phyloP scores from a whole-genome alignment of 2,329 filamentous ascomycete genomes.

The Aureobasidium pullulans region DNA sequence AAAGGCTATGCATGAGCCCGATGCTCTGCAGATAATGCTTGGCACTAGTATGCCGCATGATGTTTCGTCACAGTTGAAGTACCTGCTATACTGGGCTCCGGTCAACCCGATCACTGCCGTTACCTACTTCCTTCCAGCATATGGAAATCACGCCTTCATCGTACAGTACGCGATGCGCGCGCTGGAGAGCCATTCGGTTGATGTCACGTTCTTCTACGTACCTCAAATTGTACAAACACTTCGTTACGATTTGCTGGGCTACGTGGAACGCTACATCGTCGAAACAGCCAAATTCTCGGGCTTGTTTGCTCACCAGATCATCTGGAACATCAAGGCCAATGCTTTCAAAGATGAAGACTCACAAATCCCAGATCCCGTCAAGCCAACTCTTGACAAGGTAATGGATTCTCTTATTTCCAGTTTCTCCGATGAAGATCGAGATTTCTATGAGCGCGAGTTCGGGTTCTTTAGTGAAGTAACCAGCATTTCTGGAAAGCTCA shows the following conservation, averaged over 20 bases:
- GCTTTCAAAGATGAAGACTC: conserved; percentile 96
- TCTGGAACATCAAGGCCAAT: conserved; percentile 99
- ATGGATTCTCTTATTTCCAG: conserved; percentile 75
- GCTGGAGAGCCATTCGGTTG: conserved; percentile 87
- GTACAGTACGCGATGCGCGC: conserved; percentile 96
- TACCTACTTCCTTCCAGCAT: conserved; percentile 86
- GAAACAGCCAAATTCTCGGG: conserved; percentile 98
- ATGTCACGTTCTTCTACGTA: conserved; percentile 97
- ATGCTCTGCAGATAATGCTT: conserved; percentile 75
- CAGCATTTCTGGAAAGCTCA: conserved; percentile 87
- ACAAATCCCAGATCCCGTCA: conserved; percentile 81
- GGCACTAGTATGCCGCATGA: conserved; percentile 69
- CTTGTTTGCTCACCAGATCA: conserved; percentile 96
- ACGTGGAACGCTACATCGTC: conserved; percentile 91
- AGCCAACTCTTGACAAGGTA: conserved; percentile 86
- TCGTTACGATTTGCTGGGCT: conserved; percentile 85
- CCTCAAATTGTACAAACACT: conserved; percentile 95
- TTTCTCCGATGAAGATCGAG: conserved; percentile 70
- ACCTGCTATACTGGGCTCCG: conserved; percentile 85
- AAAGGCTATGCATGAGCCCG: conserved; percentile 71
- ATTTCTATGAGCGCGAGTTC: conserved; percentile 92
- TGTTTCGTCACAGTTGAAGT: conserved; percentile 80
- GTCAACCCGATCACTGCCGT: conserved; percentile 90
- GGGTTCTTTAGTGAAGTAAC: conserved; percentile 98
- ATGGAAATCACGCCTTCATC: conserved; percentile 83